Evolutionary conservation across 2,329 filamentous ascomycete genomes (phyloP).

Genomic region (Penicillium sp.): DNA sequence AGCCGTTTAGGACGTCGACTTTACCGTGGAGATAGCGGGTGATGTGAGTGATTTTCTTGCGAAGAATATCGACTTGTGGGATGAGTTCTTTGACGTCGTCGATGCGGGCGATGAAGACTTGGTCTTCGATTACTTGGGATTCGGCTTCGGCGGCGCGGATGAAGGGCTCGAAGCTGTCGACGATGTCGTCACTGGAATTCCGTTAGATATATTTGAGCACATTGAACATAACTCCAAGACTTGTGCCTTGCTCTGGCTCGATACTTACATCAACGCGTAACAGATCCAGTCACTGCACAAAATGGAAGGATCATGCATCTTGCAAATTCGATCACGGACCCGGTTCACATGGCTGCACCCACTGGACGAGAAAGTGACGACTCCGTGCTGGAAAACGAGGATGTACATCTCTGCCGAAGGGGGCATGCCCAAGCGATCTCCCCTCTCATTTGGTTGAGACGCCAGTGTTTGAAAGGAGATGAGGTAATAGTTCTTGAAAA

Average conservation of each 20-base stretch:
- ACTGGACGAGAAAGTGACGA: conserved; percentile 89
- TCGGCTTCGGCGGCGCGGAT: conserved; percentile 83
- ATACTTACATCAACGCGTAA: conserved; percentile 86
- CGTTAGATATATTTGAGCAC: too few species aligned
- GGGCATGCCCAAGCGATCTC: conserved; percentile 73
- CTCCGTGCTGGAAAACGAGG: conserved; percentile 90
- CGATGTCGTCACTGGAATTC: conserved; percentile 79
- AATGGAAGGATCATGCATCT: conserved; percentile 88
- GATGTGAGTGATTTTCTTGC: conserved; percentile 90
- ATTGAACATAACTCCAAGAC: too few species aligned
- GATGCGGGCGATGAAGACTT: conserved; percentile 86
- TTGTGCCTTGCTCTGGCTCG: too few species aligned
- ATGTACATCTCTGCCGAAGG: conserved; percentile 94
- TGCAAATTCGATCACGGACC: conserved; percentile 85
- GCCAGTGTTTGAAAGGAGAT: conserved; percentile 91
- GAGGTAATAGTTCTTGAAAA: conserved; percentile 96
- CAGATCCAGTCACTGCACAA: conserved; percentile 97
- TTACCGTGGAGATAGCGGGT: conserved; percentile 91
- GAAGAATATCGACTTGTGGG: conserved; percentile 81
- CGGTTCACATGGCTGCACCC: conserved; percentile 82
- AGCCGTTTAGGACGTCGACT: conserved; percentile 92
- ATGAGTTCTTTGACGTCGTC: conserved; percentile 87
- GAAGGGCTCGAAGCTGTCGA: conserved; percentile 88
- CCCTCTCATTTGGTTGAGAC: conserved; percentile 72
- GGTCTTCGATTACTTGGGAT: conserved; percentile 90